phyloP scores from a whole-genome alignment of 2,329 filamentous ascomycete genomes.

The Phialophora macrospora region DNA sequence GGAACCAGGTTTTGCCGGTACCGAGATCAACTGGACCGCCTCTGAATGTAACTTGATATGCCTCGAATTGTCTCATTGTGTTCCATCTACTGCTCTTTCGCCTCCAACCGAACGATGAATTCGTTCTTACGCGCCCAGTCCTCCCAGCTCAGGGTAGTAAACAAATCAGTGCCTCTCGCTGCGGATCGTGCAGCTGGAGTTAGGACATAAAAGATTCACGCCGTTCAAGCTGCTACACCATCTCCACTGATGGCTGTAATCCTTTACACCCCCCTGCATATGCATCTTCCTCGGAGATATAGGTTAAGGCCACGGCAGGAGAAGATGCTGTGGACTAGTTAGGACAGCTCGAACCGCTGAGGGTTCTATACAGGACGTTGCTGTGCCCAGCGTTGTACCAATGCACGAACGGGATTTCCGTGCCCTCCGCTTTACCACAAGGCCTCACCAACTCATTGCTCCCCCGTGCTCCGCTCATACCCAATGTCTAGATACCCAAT shows the following conservation, averaged over 20 bases:
- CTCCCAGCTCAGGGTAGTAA: not conserved
- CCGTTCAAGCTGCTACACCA: not conserved
- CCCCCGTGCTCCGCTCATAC: not conserved
- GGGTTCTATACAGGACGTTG: too few species aligned
- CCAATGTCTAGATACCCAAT: not conserved
- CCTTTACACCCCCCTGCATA: not conserved
- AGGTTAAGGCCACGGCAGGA: too few species aligned
- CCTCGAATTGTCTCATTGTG: not conserved
- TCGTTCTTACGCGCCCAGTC: not conserved
- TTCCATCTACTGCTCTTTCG: not conserved
- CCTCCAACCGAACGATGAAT: not conserved
- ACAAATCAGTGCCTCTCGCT: not conserved
- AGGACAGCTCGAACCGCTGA: not conserved
- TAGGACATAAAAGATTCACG: not conserved
- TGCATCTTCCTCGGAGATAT: not conserved
- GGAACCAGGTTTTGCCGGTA: not conserved
- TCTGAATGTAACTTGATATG: not conserved
- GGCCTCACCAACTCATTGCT: not conserved
- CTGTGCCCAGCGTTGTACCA: not conserved
- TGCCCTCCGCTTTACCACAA: not conserved
- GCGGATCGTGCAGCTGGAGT: not conserved
- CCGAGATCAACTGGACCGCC: not conserved
- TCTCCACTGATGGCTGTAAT: not conserved
- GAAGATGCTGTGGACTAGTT: not conserved
- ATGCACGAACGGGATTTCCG: conserved; percentile 8